These are phyloP conservation scores for Clausena lansium DNA, from an alignment of 345 rosid genomes.

Conservation along the genomic window DNA sequence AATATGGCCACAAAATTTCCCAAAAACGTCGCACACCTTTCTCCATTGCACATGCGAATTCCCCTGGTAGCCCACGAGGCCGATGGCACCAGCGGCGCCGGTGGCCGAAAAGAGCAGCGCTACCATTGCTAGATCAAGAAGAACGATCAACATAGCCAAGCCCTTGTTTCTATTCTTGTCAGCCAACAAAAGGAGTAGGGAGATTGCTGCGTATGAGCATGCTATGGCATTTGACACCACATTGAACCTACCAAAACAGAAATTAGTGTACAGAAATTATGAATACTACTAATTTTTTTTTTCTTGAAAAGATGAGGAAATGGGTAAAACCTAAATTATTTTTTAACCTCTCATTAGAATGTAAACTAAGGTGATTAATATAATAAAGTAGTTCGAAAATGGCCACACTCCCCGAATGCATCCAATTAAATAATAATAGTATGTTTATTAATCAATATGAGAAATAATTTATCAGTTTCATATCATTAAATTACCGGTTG, in stretches of 20 bases:
- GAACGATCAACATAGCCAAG: slow-evolving; percentile 13
- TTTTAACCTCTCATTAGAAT: too few relatives aligned
- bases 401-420: too few relatives aligned
- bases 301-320: too few relatives aligned
- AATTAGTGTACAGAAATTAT: neutral
- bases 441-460: too few relatives aligned
- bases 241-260: slow-evolving; percentile 38
- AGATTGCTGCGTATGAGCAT: slow-evolving; percentile 47
- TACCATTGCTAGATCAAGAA: slow-evolving; percentile 50
- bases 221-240: slow-evolving; percentile 59
- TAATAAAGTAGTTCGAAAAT: too few relatives aligned
- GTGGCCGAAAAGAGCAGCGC: slow-evolving; percentile 53
- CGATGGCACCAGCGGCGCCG: slow-evolving; percentile 59
- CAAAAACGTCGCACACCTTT: slow-evolving; percentile 59
- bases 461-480: too few relatives aligned
- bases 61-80: slow-evolving; percentile 53
- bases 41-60: slow-evolving; percentile 64
- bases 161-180: slow-evolving; percentile 32
- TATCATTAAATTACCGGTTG: too few relatives aligned
- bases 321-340: too few relatives aligned
- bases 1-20: slow-evolving; percentile 47
- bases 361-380: too few relatives aligned
- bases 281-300: too few relatives aligned
- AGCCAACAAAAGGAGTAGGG: slow-evolving; percentile 31
- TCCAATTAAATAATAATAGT: too few relatives aligned